These are phyloP conservation scores for Cylindrotheca fusiformis DNA, from an alignment of 108 stramenopile species.

Conservation along the genomic window DNA sequence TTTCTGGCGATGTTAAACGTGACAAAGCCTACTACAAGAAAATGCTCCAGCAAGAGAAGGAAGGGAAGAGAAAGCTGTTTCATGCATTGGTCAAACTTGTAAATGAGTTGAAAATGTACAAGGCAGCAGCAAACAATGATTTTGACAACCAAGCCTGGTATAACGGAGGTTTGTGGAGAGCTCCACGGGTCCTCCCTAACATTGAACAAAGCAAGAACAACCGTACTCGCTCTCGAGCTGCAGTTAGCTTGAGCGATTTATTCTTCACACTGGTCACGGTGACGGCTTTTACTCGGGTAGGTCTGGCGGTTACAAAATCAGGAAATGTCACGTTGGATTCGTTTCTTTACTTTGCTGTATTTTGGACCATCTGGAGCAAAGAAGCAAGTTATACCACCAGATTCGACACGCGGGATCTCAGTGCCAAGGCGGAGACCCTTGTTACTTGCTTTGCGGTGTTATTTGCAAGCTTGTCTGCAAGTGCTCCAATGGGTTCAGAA, in stretches of 20 bases:
- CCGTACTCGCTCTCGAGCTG: constrained; percentile 37
- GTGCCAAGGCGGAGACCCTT: constrained; percentile 60
- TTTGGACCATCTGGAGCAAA: constrained; percentile 83
- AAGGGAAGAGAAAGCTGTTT: constrained; percentile 78
- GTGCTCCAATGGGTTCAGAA: constrained; percentile 47
- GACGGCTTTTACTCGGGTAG: constrained; percentile 77
- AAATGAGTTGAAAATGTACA: constrained; percentile 54
- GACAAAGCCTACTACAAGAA: constrained; percentile 29
- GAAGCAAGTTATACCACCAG: constrained; percentile 70
- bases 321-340: constrained; percentile 45
- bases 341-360: constrained; percentile 77
- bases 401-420: constrained; percentile 81
- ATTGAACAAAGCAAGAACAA: constrained; percentile 20
- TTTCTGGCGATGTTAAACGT: too few relatives aligned
- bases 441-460: constrained; percentile 78
- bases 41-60: constrained; percentile 57
- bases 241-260: constrained; percentile 64
- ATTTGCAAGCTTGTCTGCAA: constrained; percentile 62
- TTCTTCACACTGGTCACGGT: constrained; percentile 81
- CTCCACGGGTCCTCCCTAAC: constrained; percentile 56
- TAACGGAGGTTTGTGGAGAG: constrained; percentile 80
- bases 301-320: constrained; percentile 58
- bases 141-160: constrained; percentile 72
- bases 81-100: constrained; percentile 71
- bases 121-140: constrained; percentile 35